These are phyloP conservation scores for Naematelia encephala DNA, from an alignment of 768 basidiomycete genomes.

Conservation along the genomic window DNA sequence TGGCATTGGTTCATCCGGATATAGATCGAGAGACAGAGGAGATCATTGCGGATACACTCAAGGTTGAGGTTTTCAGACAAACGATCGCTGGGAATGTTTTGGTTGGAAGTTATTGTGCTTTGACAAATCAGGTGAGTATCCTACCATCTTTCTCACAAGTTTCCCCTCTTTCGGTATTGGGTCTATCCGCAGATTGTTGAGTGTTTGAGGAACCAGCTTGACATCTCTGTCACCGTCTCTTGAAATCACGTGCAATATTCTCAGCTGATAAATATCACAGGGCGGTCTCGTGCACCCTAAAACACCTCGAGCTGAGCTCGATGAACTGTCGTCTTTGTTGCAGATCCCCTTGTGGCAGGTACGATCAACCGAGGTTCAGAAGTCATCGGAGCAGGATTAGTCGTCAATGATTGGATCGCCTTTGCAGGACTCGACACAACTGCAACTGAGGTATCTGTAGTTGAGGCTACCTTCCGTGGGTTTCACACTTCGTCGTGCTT, in stretches of 20 bases:
- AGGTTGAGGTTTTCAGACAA: slow-evolving; percentile 98
- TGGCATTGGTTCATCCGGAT: slow-evolving; percentile 97
- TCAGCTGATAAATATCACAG: slow-evolving; percentile 10
- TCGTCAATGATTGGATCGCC: slow-evolving; percentile 99
- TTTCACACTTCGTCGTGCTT: slow-evolving; percentile 28
- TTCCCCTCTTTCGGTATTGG: neutral
- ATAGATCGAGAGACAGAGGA: slow-evolving; percentile 98
- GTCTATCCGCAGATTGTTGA: neutral
- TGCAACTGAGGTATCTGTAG: slow-evolving; percentile 97
- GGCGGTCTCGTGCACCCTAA: slow-evolving; percentile 97
- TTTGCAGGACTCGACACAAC: slow-evolving; percentile 99
- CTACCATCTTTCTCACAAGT: neutral
- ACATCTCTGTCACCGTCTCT: neutral
- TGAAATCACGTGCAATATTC: no score
- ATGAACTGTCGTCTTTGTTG: slow-evolving; percentile 87
- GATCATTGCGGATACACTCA: slow-evolving; percentile 98
- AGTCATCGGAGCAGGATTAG: slow-evolving; percentile 92
- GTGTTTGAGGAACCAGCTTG: no score
- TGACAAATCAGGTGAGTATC: slow-evolving; percentile 70
- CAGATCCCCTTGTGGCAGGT: slow-evolving; percentile 92
- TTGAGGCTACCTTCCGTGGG: slow-evolving; percentile 95
- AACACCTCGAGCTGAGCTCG: slow-evolving; percentile 94
- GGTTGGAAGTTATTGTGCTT: slow-evolving; percentile 90
- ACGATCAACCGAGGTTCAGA: slow-evolving; percentile 98
- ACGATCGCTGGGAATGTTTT: slow-evolving; percentile 95